phyloP scores from a whole-genome alignment of 352 stramenopile genomes.

The Pythium vanterpoolii region DNA sequence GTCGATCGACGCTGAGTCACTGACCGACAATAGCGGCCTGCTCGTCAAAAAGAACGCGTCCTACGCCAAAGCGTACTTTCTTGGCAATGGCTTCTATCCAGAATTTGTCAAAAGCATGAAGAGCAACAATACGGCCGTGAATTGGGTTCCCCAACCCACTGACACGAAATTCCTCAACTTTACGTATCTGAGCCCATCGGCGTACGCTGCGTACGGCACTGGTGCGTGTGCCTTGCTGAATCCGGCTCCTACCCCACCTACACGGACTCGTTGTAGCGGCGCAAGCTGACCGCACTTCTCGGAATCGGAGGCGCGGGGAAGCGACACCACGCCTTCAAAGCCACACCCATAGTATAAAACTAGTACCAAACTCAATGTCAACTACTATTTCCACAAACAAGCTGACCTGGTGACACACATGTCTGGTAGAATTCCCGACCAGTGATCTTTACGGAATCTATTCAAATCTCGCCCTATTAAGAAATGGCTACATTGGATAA shows the following conservation, averaged over 20 bases:
- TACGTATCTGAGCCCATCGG: constrained; percentile 20
- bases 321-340: too few species aligned
- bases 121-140: constrained; percentile 23
- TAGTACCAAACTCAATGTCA: too few species aligned
- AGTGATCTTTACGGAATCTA: too few species aligned
- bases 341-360: too few species aligned
- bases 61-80: constrained; percentile 32
- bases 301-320: too few species aligned
- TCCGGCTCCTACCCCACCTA: too few species aligned
- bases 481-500: not conserved
- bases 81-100: constrained; percentile 26
- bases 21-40: constrained; percentile 27
- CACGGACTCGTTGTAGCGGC: too few species aligned
- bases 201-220: constrained; percentile 15
- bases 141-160: constrained; percentile 33
- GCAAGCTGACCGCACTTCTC: too few species aligned
- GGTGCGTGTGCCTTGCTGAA: constrained; percentile 26
- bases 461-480: not conserved
- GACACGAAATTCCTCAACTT: constrained; percentile 34
- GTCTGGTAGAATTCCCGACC: too few species aligned
- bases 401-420: too few species aligned
- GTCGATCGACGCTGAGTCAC: constrained; percentile 31
- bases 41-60: constrained; percentile 36
- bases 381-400: too few species aligned
- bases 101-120: constrained; percentile 24